Percentiles rank a stretch among this genome's conserved stretches.
Conservation (phyloP, 805 yeast species). For the Pichia californica region DNA sequence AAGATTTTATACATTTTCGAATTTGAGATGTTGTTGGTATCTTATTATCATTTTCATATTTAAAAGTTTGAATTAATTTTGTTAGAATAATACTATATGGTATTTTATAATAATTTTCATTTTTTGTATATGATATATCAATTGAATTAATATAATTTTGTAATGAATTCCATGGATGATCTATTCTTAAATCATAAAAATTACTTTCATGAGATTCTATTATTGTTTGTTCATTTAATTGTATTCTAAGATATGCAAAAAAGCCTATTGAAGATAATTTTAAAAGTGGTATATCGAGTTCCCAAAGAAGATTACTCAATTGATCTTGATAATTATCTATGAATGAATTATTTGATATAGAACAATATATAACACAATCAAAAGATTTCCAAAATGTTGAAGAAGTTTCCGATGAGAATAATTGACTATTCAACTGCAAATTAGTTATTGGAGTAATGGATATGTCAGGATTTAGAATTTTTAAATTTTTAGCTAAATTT, state of each 20-base stretch:
- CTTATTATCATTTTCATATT: neutral
- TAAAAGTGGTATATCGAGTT: constrained; percentile 46
- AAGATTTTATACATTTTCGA: constrained; percentile 12
- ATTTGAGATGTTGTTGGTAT: constrained; percentile 19
- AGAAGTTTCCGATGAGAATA: neutral
- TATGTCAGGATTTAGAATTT: constrained; percentile 58
- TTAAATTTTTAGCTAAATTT: constrained; percentile 35
- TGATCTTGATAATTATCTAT: neutral
- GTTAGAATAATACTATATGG: constrained; percentile 64
- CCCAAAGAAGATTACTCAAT: constrained; percentile 30
- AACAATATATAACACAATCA: constrained; percentile 40
- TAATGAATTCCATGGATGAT: constrained; percentile 67
- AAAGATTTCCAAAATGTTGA: constrained; percentile 41
- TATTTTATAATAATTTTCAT: constrained; percentile 47
- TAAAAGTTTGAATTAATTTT: constrained; percentile 45
- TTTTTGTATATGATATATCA: constrained; percentile 41
- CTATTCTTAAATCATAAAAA: constrained; percentile 60
- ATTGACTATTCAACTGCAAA: constrained; percentile 3
- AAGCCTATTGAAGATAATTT: constrained; percentile 51
- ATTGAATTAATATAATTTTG: constrained; percentile 42
- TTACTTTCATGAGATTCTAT: constrained; percentile 63
- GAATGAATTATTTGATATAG: neutral
- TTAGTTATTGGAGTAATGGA: constrained; percentile 27
- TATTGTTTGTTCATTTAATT: constrained; percentile 54
- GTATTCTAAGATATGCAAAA: constrained; percentile 52